These are phyloP conservation scores for Malus hybrid DNA, from an alignment of 331 rosid genomes.

Conservation along the genomic window DNA sequence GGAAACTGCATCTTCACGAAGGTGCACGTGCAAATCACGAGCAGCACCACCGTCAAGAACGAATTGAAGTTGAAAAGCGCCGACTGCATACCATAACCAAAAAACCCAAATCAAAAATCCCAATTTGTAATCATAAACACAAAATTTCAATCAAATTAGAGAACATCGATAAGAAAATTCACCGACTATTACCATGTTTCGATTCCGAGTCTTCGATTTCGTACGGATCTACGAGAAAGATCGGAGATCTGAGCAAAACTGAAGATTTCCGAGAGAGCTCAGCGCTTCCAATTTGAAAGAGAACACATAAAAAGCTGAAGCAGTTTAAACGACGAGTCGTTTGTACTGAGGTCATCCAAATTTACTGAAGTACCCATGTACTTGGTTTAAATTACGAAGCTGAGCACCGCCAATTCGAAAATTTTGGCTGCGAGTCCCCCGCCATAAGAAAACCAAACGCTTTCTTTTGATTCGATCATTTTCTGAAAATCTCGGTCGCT, in stretches of 20 bases:
- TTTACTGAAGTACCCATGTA: not conserved
- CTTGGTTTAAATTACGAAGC: too few species aligned
- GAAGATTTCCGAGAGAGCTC: not conserved
- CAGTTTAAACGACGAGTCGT: not conserved
- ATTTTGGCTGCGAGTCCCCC: too few species aligned
- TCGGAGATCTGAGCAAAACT: not conserved
- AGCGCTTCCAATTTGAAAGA: not conserved
- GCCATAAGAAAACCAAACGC: not conserved
- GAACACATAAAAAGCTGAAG: not conserved
- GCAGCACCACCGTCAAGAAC: slow-evolving; percentile 67
- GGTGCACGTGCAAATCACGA: slow-evolving; percentile 73
- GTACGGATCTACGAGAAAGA: slow-evolving; percentile 9
- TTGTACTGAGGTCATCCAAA: not conserved
- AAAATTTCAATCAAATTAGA: not conserved
- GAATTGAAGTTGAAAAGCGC: slow-evolving; percentile 83
- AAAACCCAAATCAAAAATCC: not conserved
- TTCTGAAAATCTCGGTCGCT: not conserved
- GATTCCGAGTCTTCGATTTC: not conserved
- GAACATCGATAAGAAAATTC: not conserved
- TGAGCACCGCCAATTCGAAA: too few species aligned
- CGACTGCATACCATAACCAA: slow-evolving; percentile 32
- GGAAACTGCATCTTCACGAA: slow-evolving; percentile 82
- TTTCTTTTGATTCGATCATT: not conserved
- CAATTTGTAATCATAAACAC: not conserved
- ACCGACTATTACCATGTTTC: slow-evolving; percentile 29